These are phyloP conservation scores for Solanum habrochaites DNA, from an alignment of 257 asterid genomes.

Conservation along the genomic window DNA sequence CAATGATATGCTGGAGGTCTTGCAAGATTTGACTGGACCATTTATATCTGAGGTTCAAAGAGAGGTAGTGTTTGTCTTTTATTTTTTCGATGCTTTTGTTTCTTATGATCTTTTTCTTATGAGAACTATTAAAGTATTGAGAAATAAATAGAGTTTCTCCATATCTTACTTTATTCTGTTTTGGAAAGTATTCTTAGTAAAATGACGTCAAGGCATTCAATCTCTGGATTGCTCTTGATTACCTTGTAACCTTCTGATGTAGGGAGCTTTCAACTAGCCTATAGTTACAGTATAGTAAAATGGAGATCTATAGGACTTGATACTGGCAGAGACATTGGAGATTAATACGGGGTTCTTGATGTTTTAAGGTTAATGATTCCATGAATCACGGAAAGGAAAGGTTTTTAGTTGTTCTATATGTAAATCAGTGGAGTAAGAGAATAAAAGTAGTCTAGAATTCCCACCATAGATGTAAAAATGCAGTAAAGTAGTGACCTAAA, in stretches of 20 bases:
- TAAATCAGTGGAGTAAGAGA: background rate
- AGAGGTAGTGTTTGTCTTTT: background rate
- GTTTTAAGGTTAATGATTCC: background rate
- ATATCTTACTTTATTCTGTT: background rate
- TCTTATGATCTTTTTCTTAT: background rate
- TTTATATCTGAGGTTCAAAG: background rate
- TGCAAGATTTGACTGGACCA: slow-evolving; percentile 54
- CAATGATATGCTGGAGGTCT: slow-evolving; percentile 49
- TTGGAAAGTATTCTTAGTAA: background rate
- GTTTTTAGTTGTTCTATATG: background rate
- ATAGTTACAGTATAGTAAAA: background rate
- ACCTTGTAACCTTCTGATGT: background rate
- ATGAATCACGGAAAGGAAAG: background rate
- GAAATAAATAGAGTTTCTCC: background rate
- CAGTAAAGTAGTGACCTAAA: background rate
- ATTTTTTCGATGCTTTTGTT: background rate
- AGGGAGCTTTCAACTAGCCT: background rate
- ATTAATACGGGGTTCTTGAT: background rate
- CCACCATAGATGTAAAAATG: background rate
- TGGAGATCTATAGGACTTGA: background rate
- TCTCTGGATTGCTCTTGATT: background rate
- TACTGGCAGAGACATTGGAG: background rate
- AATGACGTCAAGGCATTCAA: background rate
- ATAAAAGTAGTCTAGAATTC: background rate
- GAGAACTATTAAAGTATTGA: background rate